A percentile compares a stretch with the other conserved stretches of the same genome.
Evolutionary conservation across 2,329 filamentous ascomycete genomes (phyloP).

Genomic region (Ophiostoma piceae): DNA sequence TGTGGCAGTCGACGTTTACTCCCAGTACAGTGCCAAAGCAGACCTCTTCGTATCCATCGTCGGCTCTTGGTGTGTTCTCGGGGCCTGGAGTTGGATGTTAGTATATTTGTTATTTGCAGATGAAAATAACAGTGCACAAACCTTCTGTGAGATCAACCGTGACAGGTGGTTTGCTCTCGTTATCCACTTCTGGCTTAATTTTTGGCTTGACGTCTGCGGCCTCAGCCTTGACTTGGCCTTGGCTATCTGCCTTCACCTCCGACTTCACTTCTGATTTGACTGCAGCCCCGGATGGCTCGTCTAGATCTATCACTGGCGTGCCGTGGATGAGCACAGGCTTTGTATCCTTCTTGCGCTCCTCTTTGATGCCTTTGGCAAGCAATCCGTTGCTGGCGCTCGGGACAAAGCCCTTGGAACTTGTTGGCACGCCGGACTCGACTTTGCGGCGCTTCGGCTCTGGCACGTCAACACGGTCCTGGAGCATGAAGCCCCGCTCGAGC

Average conservation of each 20-base stretch:
- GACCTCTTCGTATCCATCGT: slow-evolving; percentile 61
- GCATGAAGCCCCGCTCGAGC: slow-evolving; percentile 71
- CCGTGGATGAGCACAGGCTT: background rate
- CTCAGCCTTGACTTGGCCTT: background rate
- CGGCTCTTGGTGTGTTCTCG: slow-evolving; percentile 54
- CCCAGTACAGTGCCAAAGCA: slow-evolving; percentile 74
- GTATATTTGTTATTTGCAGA: background rate
- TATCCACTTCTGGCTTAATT: slow-evolving; percentile 22
- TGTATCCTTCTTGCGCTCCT: slow-evolving; percentile 25
- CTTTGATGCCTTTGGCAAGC: slow-evolving; percentile 41
- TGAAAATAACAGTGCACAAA: slow-evolving; percentile 26
- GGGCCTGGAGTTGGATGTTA: slow-evolving; percentile 29
- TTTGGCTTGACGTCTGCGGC: background rate
- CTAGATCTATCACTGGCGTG: background rate
- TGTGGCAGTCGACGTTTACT: slow-evolving; percentile 59
- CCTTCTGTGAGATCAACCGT: slow-evolving; percentile 57
- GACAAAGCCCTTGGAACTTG: slow-evolving; percentile 39
- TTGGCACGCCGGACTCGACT: slow-evolving; percentile 30
- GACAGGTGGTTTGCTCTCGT: slow-evolving; percentile 29
- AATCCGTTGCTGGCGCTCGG: slow-evolving; percentile 49
- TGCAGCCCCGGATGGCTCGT: background rate
- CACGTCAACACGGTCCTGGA: slow-evolving; percentile 58
- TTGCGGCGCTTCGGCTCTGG: slow-evolving; percentile 64
- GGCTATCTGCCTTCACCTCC: slow-evolving; percentile 1
- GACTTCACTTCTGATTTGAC: background rate